Conservation (phyloP, 2,329 filamentous ascomycete genomes). For the Sphaerulina populicola region DNA sequence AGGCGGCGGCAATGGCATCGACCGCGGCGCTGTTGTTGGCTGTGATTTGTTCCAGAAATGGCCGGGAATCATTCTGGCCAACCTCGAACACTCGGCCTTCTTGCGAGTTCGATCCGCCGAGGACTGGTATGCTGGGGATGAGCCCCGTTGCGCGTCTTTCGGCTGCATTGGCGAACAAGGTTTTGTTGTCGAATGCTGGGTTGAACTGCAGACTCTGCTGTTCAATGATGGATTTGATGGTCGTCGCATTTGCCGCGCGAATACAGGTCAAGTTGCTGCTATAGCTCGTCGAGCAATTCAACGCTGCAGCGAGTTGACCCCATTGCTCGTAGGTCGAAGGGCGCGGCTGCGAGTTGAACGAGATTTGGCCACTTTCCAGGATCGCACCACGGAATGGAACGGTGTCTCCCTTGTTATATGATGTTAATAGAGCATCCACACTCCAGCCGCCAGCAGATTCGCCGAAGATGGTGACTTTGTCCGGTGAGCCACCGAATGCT, state of each 20-base stretch:
- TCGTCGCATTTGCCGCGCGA: slow-evolving; percentile 26
- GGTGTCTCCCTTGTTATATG: slow-evolving; percentile 19
- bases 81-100: slow-evolving; percentile 33
- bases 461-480: slow-evolving; percentile 34
- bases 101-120: slow-evolving; percentile 32
- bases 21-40: slow-evolving; percentile 21
- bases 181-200: slow-evolving; percentile 31
- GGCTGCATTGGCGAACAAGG: slow-evolving; percentile 27
- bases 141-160: slow-evolving; percentile 24
- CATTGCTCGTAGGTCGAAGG: slow-evolving; percentile 20
- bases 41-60: slow-evolving; percentile 18
- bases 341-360: slow-evolving; percentile 19
- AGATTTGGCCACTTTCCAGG: slow-evolving; percentile 28
- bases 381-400: slow-evolving; percentile 34
- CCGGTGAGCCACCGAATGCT: slow-evolving; percentile 33
- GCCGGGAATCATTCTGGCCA: slow-evolving; percentile 23
- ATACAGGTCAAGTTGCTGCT: slow-evolving; percentile 28
- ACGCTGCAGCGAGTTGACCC: slow-evolving; percentile 22
- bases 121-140: slow-evolving; percentile 31
- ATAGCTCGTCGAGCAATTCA: slow-evolving; percentile 27
- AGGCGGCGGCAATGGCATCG: slow-evolving; percentile 24
- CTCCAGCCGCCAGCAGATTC: slow-evolving; percentile 31
- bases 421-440: slow-evolving; percentile 31
- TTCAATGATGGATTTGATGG: slow-evolving; percentile 30
- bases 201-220: slow-evolving; percentile 28